Evolutionary conservation across 495 filamentous ascomycete species (phyloP).

Genomic region (Schizothecium vesticola): DNA sequence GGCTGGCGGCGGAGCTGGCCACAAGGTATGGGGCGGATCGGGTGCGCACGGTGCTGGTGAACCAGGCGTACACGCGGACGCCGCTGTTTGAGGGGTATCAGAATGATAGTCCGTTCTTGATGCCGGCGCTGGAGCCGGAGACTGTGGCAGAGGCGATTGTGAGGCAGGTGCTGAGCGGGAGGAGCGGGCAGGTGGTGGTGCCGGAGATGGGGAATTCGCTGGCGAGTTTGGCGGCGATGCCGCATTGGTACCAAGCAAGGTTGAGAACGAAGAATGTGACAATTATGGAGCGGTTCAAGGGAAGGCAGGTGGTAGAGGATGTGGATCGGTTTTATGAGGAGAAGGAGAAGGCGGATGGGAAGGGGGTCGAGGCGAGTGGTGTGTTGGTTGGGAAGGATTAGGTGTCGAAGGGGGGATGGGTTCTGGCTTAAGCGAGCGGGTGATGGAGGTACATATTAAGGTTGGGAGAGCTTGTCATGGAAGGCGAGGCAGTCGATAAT

Average conservation of each 20-base stretch:
- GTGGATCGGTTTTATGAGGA: conserved; percentile 36
- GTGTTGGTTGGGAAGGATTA: conserved; percentile 27
- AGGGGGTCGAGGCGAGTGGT: conserved; percentile 25
- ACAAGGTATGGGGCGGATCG: conserved; percentile 57
- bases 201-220: conserved; percentile 39
- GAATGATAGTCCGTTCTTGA: conserved; percentile 46
- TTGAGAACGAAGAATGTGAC: conserved; percentile 30
- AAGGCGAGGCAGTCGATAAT: neutral
- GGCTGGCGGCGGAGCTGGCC: conserved; percentile 56
- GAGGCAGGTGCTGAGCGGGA: conserved; percentile 50
- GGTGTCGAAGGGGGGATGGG: neutral
- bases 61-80: conserved; percentile 59
- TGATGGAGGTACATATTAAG: neutral
- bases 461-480: neutral
- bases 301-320: conserved; percentile 46
- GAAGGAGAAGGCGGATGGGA: conserved; percentile 21
- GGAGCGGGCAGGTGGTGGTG: conserved; percentile 54
- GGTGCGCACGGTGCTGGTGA: conserved; percentile 61
- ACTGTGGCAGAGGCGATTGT: conserved; percentile 63
- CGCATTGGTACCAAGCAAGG: conserved; percentile 42
- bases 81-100: conserved; percentile 55
- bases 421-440: neutral
- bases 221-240: conserved; percentile 32
- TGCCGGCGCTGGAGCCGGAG: conserved; percentile 53
- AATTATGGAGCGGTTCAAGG: conserved; percentile 43